Base-by-base conservation (phyloP, 2,329 filamentous ascomycete genomes). In the Sarocladium brachiariae region DNA sequence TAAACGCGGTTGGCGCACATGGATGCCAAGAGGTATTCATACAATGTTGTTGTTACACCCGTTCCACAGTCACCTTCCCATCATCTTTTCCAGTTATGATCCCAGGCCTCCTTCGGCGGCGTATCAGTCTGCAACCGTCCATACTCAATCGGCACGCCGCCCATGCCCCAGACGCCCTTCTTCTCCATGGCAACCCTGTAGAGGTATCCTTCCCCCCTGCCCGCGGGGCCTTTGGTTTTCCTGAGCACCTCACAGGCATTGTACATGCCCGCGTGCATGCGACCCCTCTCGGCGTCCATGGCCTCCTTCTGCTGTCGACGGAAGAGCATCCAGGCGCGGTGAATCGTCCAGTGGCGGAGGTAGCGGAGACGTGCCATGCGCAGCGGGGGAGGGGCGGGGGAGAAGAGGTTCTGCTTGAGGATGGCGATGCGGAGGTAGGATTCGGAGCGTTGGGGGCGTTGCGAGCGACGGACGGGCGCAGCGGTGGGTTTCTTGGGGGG, bases 291-390 rank as follows among this genome's bases (percentile, higher is more conserved):
- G 50, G 76, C 71, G 64, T 87, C 77, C 49, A 82, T 77, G 31
- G 73, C 70, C 56, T 78, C 74, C 46, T 83, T 83, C 60, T 83
- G 77, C 64, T 87, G 80, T 58, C 84, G 78, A 60, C 84, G 83
- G 70, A 86, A 86, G 25, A 97, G 76, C 61, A 88, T 78, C 89
- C 91, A 97, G 19, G 92, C 92, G 60, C 93, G 90, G 75, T 97
- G 91, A 69, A 99, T 97, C 49, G 93, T 97, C 93, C 93, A 99
- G 76, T 99, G 93, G 43, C 93, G 88, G 56, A 99, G 83, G 69
- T 83, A 80, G 51, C 93, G 84, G 68, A 86, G 87, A 59, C 92
- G 89, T 35, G 83, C 89, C 79, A 97, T 91, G 61, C 89, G 86
- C 57, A 99, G 80, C 1, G 93, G 91, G 0, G 79, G 71, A 4